Percentiles rank a stretch among this genome's conserved stretches.
Conservation (phyloP, 1,284 basidiomycete species). For the Hypsizygus ulmarius region DNA sequence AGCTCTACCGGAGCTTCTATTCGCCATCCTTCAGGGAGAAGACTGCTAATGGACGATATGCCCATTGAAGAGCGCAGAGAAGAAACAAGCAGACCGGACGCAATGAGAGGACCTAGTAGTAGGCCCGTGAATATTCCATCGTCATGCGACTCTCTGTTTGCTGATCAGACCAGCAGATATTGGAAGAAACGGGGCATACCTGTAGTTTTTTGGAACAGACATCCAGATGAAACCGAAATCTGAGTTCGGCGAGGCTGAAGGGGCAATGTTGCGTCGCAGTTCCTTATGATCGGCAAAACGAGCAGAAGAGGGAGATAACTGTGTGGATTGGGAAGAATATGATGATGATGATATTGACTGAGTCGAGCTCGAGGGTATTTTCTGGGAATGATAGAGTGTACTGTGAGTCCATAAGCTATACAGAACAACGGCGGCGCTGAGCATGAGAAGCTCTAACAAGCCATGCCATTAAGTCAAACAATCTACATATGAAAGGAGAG, state of each 20-base stretch:
- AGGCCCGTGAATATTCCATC: conserved; percentile 83
- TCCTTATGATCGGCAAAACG: conserved; percentile 43
- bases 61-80: conserved; percentile 38
- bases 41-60: conserved; percentile 21
- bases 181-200: conserved; percentile 37
- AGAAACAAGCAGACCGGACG: conserved; percentile 60
- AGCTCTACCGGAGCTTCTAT: conserved; percentile 67
- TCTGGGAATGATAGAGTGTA: conserved; percentile 25
- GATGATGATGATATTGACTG: conserved; percentile 26
- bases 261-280: conserved; percentile 41
- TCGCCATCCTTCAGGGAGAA: conserved; percentile 64
- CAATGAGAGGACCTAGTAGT: conserved; percentile 74
- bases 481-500: conserved; percentile 9
- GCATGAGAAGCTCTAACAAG: conserved; percentile 53
- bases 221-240: conserved; percentile 78
- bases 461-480: not conserved
- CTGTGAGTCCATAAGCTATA: conserved; percentile 67
- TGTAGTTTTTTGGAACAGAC: conserved; percentile 85
- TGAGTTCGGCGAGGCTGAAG: conserved; percentile 32
- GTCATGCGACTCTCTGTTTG: conserved; percentile 67
- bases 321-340: conserved; percentile 19
- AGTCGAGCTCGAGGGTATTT: conserved; percentile 8
- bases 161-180: conserved; percentile 7
- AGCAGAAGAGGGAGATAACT: conserved; percentile 30
- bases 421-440: conserved; percentile 55